Evolutionary conservation across 1,284 basidiomycete species (phyloP).

Genomic region (Earliella scabrosa): DNA sequence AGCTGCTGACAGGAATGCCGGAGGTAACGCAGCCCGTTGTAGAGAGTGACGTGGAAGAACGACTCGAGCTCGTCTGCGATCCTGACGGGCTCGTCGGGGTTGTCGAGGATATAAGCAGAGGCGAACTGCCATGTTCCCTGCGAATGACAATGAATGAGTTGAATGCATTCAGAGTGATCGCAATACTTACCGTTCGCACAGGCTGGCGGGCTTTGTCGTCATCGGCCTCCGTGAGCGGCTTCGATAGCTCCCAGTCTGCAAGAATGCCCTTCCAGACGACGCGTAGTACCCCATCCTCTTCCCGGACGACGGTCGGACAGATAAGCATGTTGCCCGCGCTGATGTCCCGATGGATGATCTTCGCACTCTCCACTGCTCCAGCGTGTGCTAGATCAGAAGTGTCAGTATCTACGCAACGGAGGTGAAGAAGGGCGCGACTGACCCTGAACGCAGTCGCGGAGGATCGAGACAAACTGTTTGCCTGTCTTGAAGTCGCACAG

Average conservation of each 20-base stretch:
- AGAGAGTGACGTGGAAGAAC: constrained; percentile 15
- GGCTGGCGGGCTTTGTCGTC: background rate
- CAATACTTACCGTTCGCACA: constrained; percentile 7
- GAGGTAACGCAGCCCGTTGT: constrained; percentile 14
- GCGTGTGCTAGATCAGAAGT: background rate
- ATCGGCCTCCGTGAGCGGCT: background rate
- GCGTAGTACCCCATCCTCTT: background rate
- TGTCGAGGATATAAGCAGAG: constrained; percentile 2
- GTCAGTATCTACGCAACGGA: too few relatives aligned
- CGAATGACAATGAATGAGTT: background rate
- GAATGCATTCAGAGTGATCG: background rate
- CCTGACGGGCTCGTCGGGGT: background rate
- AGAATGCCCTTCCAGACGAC: constrained; percentile 17
- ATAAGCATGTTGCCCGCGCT: constrained; percentile 8
- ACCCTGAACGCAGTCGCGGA: background rate
- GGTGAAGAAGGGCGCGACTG: too few relatives aligned
- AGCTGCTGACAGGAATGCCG: background rate
- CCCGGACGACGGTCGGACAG: background rate
- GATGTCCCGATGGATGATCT: background rate
- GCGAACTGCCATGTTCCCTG: constrained; percentile 20
- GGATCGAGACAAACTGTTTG: background rate
- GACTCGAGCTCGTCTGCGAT: constrained; percentile 18
- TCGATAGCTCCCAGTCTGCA: constrained; percentile 18
- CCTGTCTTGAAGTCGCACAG: background rate
- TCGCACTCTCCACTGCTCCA: background rate